Base-by-base conservation (phyloP, 1,139 yeast genomes). In the Nakaseomyces glabratus region DNA sequence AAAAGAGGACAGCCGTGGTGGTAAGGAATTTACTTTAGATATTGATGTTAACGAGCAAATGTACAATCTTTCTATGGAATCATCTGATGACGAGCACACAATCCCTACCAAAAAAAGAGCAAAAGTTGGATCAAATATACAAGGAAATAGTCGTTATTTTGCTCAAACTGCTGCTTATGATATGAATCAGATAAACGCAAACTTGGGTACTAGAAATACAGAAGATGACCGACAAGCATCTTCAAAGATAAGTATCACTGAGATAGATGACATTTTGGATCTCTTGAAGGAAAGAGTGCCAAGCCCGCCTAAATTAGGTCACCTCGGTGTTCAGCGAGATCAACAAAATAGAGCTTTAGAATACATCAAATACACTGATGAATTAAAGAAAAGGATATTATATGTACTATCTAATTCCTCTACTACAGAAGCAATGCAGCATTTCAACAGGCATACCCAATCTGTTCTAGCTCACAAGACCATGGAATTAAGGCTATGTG, bases 1-100 rank as follows among this genome's bases (percentile, higher is more conserved):
- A 13, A 24, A 34, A 15, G 24, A 33, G 11, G 26, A 28, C 19
- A 36, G 35, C 10, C 10, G 20, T 10, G 23, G 23, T 11, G 20
- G 11, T 8, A 31, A 24, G 12, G 31, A 24, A 3, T 16, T 13
- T 4, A 21, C 14, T 9, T 18, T 20, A 14, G 26, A 34, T 9
- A 26, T 7, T 9, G 30, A 26, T 11, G 21, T 26, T n/a, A 26
- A 26, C 7, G 15, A 26, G 10, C 17, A 26, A 12, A 10, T 26
- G 3, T 26, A 20, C 11, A 26, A 26, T 17, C n/a, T 26, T n/a
- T 17, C 21, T 17, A 9, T 26, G 9, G 26, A 28, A 18, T n/a
- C n/a, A n/a, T 17, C 16, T 18, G 36, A 33, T 13, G 6, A 20
- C 28, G 11, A 6, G 3, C 11, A 32, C 12, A 20, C 24, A 15